Base-by-base conservation (phyloP, 2,329 filamentous ascomycete genomes). In the Pseudogymnoascus verrucosus region DNA sequence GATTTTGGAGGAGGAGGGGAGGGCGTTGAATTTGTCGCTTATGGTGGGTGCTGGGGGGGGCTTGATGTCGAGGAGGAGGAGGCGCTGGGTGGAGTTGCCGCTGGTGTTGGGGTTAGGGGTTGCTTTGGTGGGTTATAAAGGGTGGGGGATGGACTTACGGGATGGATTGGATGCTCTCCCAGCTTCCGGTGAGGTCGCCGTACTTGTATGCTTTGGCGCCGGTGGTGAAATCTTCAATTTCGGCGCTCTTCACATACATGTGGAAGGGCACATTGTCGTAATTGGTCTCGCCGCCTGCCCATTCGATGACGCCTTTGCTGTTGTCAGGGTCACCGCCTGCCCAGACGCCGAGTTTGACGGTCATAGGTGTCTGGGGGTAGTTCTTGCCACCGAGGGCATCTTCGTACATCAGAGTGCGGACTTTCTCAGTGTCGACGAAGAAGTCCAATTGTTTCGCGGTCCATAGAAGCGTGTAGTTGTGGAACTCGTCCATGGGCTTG, bases 341-440 rank as follows among this genome's bases (percentile, higher is more conserved):
- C 82, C 85, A 88, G 68, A 89, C 86, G 62, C 88, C 87, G 16
- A 90, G 71, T 62, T 84, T 85, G 60, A 90, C 75, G 61, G 84
- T 84, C 86, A 89, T 89, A 1, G 90, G 90, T 0, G 89, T 92
- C 72, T 93, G 90, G 0, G 90, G 90, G 73, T 84, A 93, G 72
- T 83, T 82, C 60, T 81, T 73, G 11, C 85, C 85, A 68, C 81
- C 81, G 72, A 86, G 82, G 64, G 85, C 84, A 61, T 89, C 84
- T 23, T 76, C 77, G 63, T 84, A 83, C 7, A 80, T 73, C n/a
- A 90, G 78, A 1, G 82, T 86, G 66, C 90, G 86, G 61, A 90
- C 80, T 4, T 83, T 79, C 6, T 78, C 77, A 68, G 85, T 85
- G 69, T 96, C 90, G 62, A 95, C 85, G 70, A 81, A 84, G 82